Conservation (phyloP, 1,284 basidiomycete species). For the Tilletia setariae region DNA sequence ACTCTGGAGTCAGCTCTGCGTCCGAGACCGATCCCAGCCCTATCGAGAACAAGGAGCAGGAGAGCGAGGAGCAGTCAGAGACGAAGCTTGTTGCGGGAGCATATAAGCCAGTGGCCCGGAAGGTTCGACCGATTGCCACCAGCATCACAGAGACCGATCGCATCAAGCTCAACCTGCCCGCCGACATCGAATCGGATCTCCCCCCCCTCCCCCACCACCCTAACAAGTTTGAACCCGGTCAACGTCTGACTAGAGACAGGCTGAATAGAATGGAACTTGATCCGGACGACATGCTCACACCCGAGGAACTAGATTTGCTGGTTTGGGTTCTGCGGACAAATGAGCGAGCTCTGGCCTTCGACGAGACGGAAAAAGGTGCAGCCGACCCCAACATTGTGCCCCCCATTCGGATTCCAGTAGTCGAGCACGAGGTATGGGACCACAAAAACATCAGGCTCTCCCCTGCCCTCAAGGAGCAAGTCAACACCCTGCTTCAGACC, state of each 20-base stretch:
- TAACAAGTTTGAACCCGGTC: not conserved
- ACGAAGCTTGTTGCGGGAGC: not conserved
- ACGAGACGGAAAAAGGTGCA: not conserved
- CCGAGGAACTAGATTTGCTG: not conserved
- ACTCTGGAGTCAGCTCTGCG: too few relatives aligned
- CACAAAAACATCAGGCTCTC: not conserved
- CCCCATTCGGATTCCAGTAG: not conserved
- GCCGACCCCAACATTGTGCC: not conserved
- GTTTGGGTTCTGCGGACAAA: not conserved
- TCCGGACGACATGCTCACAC: not conserved
- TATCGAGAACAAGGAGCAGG: not conserved
- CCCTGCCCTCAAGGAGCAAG: not conserved
- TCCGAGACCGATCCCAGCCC: not conserved
- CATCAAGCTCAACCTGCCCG: not conserved
- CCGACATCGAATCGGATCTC: not conserved
- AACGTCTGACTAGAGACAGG: not conserved
- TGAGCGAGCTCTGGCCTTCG: not conserved
- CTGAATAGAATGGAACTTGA: not conserved
- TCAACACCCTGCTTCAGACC: not conserved
- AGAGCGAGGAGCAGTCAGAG: not conserved
- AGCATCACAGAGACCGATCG: not conserved
- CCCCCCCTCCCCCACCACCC: not conserved
- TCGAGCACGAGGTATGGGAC: not conserved
- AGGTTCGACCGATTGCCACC: not conserved
- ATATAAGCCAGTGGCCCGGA: slow-evolving; percentile 1